phyloP scores from a whole-genome alignment of 768 basidiomycete species.

The Agrocybe pediades region DNA sequence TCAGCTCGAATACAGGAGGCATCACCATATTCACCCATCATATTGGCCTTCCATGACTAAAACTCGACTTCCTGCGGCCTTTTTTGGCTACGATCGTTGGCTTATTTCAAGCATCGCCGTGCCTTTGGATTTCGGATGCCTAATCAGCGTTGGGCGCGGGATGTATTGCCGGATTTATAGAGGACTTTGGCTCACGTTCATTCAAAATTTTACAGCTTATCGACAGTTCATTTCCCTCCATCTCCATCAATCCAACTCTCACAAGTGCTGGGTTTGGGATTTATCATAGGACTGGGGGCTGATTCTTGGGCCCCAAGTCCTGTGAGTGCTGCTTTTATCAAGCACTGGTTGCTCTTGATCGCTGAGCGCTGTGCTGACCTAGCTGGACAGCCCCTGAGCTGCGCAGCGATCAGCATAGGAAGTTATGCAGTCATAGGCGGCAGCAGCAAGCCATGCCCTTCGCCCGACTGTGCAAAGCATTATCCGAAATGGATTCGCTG shows the following conservation, averaged over 20 bases:
- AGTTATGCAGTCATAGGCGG: neutral
- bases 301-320: constrained; percentile 13
- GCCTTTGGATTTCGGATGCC: constrained; percentile 13
- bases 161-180: constrained; percentile 17
- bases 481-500: neutral
- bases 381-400: constrained; percentile 5
- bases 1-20: neutral
- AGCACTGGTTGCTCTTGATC: constrained; percentile 8
- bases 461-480: neutral
- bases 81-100: neutral
- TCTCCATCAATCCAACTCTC: constrained; percentile 19
- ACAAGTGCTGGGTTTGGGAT: neutral
- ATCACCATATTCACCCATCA: constrained; percentile 2
- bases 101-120: constrained; percentile 2
- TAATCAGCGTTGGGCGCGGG: constrained; percentile 10
- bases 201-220: constrained; percentile 15
- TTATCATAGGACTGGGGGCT: constrained; percentile 11
- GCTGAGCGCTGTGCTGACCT: constrained; percentile 1
- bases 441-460: neutral
- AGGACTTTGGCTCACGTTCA: constrained; percentile 21
- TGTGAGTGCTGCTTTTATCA: constrained; percentile 9
- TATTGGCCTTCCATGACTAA: neutral
- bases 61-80: constrained; percentile 4
- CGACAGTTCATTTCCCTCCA: constrained; percentile 20
- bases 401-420: neutral